phyloP scores from a whole-genome alignment of 306 rosid genomes.

The Herpetospermum pedunculosum region DNA sequence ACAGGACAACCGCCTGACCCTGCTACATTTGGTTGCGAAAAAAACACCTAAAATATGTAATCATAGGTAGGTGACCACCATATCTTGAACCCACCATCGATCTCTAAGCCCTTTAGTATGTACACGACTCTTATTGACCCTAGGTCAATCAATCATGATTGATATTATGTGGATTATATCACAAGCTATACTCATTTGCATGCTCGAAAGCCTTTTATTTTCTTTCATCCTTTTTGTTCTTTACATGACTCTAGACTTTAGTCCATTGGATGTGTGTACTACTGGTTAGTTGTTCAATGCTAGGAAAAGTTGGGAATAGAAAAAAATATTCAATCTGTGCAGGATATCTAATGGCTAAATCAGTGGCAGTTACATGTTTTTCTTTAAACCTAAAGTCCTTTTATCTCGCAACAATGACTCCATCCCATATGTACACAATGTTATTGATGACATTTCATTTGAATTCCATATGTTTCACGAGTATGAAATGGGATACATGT shows the following conservation, averaged over 20 bases:
- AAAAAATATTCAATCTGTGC: not conserved
- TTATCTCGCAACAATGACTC: not conserved
- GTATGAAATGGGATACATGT: not conserved
- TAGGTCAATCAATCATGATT: not conserved
- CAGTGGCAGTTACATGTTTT: not conserved
- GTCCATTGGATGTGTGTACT: not conserved
- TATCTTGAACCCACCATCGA: not conserved
- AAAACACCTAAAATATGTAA: not conserved
- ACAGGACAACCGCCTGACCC: not conserved
- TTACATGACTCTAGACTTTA: not conserved
- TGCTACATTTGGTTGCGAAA: not conserved
- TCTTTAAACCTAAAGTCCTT: not conserved
- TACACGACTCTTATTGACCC: no score
- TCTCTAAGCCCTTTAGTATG: no score
- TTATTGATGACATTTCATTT: not conserved
- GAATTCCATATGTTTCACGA: not conserved
- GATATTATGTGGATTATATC: not conserved
- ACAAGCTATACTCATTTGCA: not conserved
- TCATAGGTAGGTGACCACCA: not conserved
- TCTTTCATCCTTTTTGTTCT: not conserved
- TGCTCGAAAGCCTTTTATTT: not conserved
- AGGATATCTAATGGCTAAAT: not conserved
- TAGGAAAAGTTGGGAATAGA: not conserved
- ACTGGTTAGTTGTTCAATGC: not conserved
- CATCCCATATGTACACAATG: not conserved